Evolutionary conservation across 2,329 filamentous ascomycete genomes (phyloP).

Genomic region (Trichoderma aggressivum): DNA sequence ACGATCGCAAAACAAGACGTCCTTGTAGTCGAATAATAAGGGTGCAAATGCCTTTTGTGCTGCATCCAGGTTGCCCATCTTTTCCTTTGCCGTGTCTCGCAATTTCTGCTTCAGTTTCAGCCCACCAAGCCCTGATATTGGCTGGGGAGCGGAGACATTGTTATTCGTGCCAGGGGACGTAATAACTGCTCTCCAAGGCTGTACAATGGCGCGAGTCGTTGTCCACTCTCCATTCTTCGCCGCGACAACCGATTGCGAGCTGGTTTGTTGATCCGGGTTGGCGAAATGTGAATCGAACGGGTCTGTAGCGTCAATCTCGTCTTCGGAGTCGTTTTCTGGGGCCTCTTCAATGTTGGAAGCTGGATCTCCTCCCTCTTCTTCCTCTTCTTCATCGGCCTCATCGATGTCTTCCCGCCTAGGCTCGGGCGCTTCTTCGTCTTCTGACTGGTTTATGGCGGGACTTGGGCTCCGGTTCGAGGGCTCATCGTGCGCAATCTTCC

Average conservation of each 20-base stretch:
- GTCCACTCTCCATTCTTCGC: slow-evolving; percentile 51
- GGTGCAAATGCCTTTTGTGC: slow-evolving; percentile 65
- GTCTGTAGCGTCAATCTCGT: slow-evolving; percentile 56
- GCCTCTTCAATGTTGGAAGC: slow-evolving; percentile 26
- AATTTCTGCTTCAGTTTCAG: slow-evolving; percentile 71
- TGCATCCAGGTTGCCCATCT: slow-evolving; percentile 55
- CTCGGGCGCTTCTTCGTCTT: slow-evolving; percentile 42
- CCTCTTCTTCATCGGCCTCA: slow-evolving; percentile 22
- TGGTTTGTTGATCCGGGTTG: slow-evolving; percentile 58
- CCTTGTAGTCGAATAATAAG: slow-evolving; percentile 76
- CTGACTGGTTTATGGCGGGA: slow-evolving; percentile 31
- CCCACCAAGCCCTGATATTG: slow-evolving; percentile 40
- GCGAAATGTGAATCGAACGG: slow-evolving; percentile 82
- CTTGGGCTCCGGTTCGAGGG: slow-evolving; percentile 24
- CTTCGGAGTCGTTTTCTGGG: slow-evolving; percentile 42
- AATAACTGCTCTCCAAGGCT: slow-evolving; percentile 47
- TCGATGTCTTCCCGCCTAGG: slow-evolving; percentile 27
- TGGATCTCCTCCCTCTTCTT: slow-evolving; percentile 19
- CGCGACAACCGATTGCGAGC: slow-evolving; percentile 52
- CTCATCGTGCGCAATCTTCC: slow-evolving; percentile 49
- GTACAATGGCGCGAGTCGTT: slow-evolving; percentile 44
- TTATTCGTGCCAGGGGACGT: slow-evolving; percentile 43
- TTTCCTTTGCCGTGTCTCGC: slow-evolving; percentile 49
- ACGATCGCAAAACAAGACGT: slow-evolving; percentile 73
- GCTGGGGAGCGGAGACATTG: slow-evolving; percentile 30